Evolutionary conservation across 495 filamentous ascomycete species (phyloP).

Genomic region (Trichoderma gamsii): DNA sequence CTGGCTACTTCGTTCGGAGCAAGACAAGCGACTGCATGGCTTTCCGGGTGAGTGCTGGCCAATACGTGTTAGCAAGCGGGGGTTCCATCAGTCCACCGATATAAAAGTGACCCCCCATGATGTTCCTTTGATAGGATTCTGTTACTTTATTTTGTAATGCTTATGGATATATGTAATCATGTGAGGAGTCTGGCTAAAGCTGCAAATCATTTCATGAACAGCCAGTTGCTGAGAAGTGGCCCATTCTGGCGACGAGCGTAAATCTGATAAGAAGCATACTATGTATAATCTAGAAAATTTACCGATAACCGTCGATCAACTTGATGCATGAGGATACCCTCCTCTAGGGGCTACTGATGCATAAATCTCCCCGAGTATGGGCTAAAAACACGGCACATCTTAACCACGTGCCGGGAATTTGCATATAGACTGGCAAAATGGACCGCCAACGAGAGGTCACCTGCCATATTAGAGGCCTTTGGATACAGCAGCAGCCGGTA

Average conservation of each 20-base stretch:
- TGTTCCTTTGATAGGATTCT: not conserved
- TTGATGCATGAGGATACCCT: not conserved
- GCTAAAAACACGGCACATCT: slow-evolving; percentile 1
- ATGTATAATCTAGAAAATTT: not conserved
- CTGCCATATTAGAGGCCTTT: not conserved
- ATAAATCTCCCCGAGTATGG: slow-evolving; percentile 7
- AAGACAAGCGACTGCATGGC: slow-evolving; percentile 79
- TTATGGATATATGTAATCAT: too few relatives aligned
- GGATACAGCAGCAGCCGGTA: not conserved
- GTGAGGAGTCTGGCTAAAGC: too few relatives aligned
- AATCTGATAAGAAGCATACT: not conserved
- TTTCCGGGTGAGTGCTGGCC: slow-evolving; percentile 55
- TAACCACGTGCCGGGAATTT: not conserved
- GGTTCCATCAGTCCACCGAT: not conserved
- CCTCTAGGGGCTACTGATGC: not conserved
- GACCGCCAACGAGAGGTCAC: not conserved
- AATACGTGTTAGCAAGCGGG: not conserved
- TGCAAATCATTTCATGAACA: not conserved
- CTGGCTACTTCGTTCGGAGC: slow-evolving; percentile 82
- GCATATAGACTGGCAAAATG: not conserved
- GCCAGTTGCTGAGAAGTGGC: not conserved
- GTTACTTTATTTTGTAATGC: not conserved
- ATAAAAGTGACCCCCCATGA: not conserved
- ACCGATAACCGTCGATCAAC: not conserved
- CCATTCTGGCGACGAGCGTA: not conserved